Evolutionary conservation across 768 basidiomycete genomes (phyloP).

Genomic region (Lactarius hengduanensis): DNA sequence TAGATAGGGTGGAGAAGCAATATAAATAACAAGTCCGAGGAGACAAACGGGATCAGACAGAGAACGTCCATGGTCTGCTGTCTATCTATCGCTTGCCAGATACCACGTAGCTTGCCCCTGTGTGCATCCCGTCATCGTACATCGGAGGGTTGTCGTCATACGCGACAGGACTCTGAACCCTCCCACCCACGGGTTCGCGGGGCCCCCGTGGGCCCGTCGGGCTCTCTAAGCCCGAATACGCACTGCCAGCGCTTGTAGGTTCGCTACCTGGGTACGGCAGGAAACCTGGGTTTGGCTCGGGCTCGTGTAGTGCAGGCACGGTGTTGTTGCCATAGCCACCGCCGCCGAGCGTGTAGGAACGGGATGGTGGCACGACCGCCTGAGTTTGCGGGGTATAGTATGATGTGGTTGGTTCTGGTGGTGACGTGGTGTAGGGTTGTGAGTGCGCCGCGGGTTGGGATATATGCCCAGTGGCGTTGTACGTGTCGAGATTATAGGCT

Average conservation of each 20-base stretch:
- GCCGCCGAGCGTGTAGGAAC: conserved; percentile 57
- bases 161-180: conserved; percentile 17
- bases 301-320: conserved; percentile 34
- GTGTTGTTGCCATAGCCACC: conserved; percentile 52
- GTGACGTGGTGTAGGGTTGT: conserved; percentile 23
- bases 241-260: conserved; percentile 12
- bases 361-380: conserved; percentile 26
- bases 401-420: conserved; percentile 15
- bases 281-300: conserved; percentile 22
- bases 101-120: neutral
- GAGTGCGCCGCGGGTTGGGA: conserved; percentile 9
- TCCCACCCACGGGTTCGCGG: conserved; percentile 1
- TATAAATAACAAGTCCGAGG: conserved; percentile 14
- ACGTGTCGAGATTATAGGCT: conserved; percentile 41
- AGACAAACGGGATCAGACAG: neutral
- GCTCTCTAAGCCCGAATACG: conserved; percentile 14
- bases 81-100: conserved; percentile 18
- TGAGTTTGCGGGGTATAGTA: conserved; percentile 22
- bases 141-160: conserved; percentile 61
- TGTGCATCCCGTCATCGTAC: conserved; percentile 53
- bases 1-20: conserved; percentile 11
- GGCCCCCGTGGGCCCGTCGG: conserved; percentile 9
- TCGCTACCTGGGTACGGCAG: conserved; percentile 29
- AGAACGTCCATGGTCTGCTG: neutral
- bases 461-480: conserved; percentile 39